These are phyloP conservation scores for Penicillium cinerascens DNA, from an alignment of 495 filamentous ascomycete genomes.

Conservation along the genomic window DNA sequence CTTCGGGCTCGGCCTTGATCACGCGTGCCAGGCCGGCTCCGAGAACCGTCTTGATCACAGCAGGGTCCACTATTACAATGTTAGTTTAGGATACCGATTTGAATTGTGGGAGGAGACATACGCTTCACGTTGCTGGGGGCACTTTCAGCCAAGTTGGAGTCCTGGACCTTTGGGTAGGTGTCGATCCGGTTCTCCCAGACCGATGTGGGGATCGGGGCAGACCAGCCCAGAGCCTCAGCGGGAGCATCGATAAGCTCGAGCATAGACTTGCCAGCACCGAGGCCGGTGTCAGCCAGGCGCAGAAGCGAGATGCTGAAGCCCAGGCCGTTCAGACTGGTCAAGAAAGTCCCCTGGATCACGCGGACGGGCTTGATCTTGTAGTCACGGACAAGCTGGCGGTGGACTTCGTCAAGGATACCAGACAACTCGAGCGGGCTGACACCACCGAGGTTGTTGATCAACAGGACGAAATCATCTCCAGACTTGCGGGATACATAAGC, in stretches of 20 bases:
- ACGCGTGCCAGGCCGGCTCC: constrained; percentile 65
- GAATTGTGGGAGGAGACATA: constrained; percentile 24
- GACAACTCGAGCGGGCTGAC: constrained; percentile 85
- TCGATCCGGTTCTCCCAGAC: constrained; percentile 52
- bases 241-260: constrained; percentile 83
- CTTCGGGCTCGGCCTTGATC: constrained; percentile 73
- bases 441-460: constrained; percentile 94
- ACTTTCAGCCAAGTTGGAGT: constrained; percentile 52
- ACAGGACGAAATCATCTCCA: constrained; percentile 62
- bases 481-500: constrained; percentile 67
- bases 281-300: constrained; percentile 74
- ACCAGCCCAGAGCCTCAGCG: constrained; percentile 82
- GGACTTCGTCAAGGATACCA: constrained; percentile 83
- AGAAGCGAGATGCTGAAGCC: constrained; percentile 89
- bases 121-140: constrained; percentile 67
- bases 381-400: constrained; percentile 64
- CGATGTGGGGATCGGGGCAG: constrained; percentile 58
- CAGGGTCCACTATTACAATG: constrained; percentile 52
- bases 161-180: constrained; percentile 43
- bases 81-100: constrained; percentile 14
- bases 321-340: constrained; percentile 89
- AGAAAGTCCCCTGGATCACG: constrained; percentile 52
- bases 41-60: constrained; percentile 55
- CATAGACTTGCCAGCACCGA: constrained; percentile 73
- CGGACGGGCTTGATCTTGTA: constrained; percentile 73